Evolutionary conservation across 176 grass and related monocot genomes (phyloP).

Genomic region (Eremochloa ophiuroides): DNA sequence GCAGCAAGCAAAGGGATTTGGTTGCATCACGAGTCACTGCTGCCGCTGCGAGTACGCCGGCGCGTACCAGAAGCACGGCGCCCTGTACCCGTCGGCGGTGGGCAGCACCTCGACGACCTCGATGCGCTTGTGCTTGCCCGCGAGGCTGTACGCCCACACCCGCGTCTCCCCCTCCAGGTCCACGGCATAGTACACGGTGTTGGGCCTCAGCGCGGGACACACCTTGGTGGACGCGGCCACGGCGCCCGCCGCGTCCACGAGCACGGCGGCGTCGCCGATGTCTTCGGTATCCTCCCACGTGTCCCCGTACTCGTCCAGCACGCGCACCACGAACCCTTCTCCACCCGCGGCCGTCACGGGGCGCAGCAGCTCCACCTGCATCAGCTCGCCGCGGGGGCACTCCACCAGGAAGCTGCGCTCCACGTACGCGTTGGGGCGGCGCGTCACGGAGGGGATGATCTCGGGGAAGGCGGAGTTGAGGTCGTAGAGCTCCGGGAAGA

Average conservation of each 20-base stretch:
- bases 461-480: slow-evolving; percentile 38
- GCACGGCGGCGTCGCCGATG: slow-evolving; percentile 41
- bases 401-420: slow-evolving; percentile 43
- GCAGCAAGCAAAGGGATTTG: neutral
- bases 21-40: neutral
- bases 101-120: slow-evolving; percentile 36
- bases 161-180: slow-evolving; percentile 28
- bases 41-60: slow-evolving; percentile 34
- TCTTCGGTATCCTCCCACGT: slow-evolving; percentile 42
- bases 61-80: slow-evolving; percentile 45
- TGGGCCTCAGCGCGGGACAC: slow-evolving; percentile 38
- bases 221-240: slow-evolving; percentile 36
- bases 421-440: slow-evolving; percentile 21
- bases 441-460: slow-evolving; percentile 41
- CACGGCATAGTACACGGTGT: slow-evolving; percentile 39
- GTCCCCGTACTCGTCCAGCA: slow-evolving; percentile 42
- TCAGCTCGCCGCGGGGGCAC: slow-evolving; percentile 25
- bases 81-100: slow-evolving; percentile 5
- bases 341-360: neutral
- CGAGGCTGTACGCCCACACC: slow-evolving; percentile 41
- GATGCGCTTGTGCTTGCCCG: slow-evolving; percentile 36
- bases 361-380: slow-evolving; percentile 43
- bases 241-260: slow-evolving; percentile 34
- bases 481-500: slow-evolving; percentile 33
- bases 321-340: slow-evolving; percentile 35